Conservation (phyloP, 345 rosid species). For the Salix suchowensis region DNA sequence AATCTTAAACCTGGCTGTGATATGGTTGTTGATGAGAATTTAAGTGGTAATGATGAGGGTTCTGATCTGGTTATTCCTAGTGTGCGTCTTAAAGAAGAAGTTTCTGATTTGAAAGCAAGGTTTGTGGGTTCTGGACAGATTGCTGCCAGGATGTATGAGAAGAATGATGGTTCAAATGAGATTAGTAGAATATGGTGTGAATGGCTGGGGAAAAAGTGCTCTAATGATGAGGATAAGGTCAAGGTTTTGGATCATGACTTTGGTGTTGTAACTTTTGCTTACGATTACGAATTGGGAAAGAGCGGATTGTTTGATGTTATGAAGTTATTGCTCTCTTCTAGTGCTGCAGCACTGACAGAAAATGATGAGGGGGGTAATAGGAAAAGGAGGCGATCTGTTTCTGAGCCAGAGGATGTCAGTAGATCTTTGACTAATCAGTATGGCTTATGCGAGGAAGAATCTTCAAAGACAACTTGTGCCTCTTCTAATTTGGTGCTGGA, state of each 20-base stretch:
- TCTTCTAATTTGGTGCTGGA: conserved; percentile 48
- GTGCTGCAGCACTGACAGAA: conserved; percentile 31
- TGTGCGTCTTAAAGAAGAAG: conserved; percentile 53
- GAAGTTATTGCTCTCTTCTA: conserved; percentile 49
- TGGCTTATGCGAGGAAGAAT: conserved; percentile 66
- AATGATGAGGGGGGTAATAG: conserved; percentile 33
- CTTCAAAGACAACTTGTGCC: conserved; percentile 38
- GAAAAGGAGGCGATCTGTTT: conserved; percentile 67
- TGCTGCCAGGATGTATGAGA: conserved; percentile 50
- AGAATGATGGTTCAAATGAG: conserved; percentile 24
- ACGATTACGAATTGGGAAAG: conserved; percentile 57
- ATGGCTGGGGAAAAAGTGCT: conserved; percentile 62
- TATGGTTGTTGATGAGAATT: conserved; percentile 22
- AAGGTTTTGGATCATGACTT: conserved; percentile 37
- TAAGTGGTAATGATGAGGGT: conserved; percentile 16
- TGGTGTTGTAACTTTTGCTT: conserved; percentile 9
- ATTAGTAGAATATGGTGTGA: conserved; percentile 81
- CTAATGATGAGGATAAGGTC: conserved; percentile 26
- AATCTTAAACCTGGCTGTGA: conserved; percentile 9
- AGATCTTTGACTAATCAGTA: conserved; percentile 53
- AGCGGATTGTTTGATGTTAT: conserved; percentile 54
- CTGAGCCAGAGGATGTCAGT: conserved; percentile 77
- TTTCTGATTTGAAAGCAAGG: conserved; percentile 54
- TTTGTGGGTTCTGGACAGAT: conserved; percentile 55
- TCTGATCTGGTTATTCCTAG: conserved; percentile 42